Percentiles rank a stretch among this genome's conserved stretches.
Evolutionary conservation across 106 monocot species (phyloP).

Genomic region (Apostasia ramifera): DNA sequence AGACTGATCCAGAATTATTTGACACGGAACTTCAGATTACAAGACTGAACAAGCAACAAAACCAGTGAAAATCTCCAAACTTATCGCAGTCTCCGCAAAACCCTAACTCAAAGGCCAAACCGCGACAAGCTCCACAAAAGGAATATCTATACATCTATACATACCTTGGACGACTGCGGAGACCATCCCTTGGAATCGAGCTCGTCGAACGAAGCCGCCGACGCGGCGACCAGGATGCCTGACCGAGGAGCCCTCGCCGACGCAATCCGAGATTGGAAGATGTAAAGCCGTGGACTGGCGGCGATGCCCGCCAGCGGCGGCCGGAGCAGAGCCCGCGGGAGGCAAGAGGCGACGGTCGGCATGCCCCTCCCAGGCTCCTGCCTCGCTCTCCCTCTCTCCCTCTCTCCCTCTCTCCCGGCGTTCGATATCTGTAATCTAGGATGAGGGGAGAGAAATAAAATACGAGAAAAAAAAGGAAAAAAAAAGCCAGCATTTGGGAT

Average conservation of each 20-base stretch:
- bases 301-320: slow-evolving; percentile 4
- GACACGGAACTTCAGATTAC: no score
- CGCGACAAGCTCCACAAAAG: background rate
- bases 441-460: no score
- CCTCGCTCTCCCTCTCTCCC: slow-evolving; percentile 10
- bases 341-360: slow-evolving; percentile 45
- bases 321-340: slow-evolving; percentile 21
- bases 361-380: slow-evolving; percentile 15
- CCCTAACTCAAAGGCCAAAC: background rate
- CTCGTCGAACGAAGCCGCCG: slow-evolving; percentile 25
- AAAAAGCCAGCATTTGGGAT: no score
- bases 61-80: no score
- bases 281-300: slow-evolving; percentile 5
- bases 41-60: no score
- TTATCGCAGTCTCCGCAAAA: no score
- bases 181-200: slow-evolving; percentile 18
- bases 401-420: no score
- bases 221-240: slow-evolving; percentile 11
- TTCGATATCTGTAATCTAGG: no score
- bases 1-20: no score
- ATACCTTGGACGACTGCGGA: slow-evolving; percentile 27
- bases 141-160: background rate
- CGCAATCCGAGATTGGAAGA: background rate
- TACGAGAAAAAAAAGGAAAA: no score
- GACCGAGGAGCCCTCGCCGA: background rate